A percentile compares a stretch with the other conserved stretches of the same genome.
Conservation (phyloP, 192 early-diverging fungal species). For the Helicostylum pulchrum region DNA sequence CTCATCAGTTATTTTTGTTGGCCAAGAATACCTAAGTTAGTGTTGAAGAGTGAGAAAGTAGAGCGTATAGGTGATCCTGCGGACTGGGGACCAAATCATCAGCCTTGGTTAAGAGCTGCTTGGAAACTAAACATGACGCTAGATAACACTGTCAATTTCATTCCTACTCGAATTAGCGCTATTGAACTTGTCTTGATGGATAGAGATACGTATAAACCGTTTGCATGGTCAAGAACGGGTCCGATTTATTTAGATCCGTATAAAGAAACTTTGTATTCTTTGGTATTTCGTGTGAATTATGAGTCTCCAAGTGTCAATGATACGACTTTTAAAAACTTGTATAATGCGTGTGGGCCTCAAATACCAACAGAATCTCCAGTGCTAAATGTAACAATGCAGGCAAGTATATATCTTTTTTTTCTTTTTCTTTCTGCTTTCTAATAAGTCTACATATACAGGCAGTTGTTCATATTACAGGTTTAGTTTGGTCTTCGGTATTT, state of each 20-base stretch:
- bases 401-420: neutral
- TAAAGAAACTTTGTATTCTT: neutral
- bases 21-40: conserved; percentile 20
- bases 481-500: conserved; percentile 2
- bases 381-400: conserved; percentile 10
- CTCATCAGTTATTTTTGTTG: conserved; percentile 21
- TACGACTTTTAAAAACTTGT: conserved; percentile 22
- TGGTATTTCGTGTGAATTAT: conserved; percentile 11
- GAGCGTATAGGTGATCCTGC: conserved; percentile 11
- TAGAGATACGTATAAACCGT: neutral
- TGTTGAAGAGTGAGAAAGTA: conserved; percentile 7
- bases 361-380: conserved; percentile 3
- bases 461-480: conserved; percentile 5
- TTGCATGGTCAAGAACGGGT: conserved; percentile 16
- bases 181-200: conserved; percentile 18
- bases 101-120: conserved; percentile 3
- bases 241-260: conserved; percentile 3
- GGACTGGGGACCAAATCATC: conserved; percentile 15
- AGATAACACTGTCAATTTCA: conserved; percentile 28
- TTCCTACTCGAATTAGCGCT: conserved; percentile 22
- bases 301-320: conserved; percentile 6
- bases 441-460: neutral
- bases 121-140: conserved; percentile 28
- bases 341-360: conserved; percentile 22
- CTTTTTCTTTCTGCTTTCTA: neutral